Conservation (phyloP, 148 eudicot species). For the Pouteria glomerata region DNA sequence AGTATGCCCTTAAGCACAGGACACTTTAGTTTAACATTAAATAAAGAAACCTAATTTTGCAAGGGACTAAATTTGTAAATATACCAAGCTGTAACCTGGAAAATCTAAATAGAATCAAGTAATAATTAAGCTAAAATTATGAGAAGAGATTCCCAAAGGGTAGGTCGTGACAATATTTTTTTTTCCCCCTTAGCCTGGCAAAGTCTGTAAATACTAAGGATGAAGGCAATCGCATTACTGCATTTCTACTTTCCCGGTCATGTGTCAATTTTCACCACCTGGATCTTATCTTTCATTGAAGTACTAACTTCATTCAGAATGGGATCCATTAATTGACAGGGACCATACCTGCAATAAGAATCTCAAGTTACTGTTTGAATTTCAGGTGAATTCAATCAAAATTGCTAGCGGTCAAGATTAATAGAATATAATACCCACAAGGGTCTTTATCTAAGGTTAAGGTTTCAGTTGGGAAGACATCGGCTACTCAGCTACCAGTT, state of each 20-base stretch:
- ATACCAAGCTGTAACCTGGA: not conserved
- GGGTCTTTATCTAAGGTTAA: not conserved
- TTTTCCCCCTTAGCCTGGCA: constrained; percentile 51
- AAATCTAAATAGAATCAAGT: not conserved
- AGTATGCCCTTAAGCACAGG: too few species aligned
- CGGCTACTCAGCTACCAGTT: too few species aligned
- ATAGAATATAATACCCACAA: not conserved
- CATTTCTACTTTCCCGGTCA: too few species aligned
- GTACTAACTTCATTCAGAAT: constrained; percentile 63
- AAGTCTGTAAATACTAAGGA: constrained; percentile 81
- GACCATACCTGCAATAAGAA: constrained; percentile 77
- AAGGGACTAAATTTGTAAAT: too few species aligned
- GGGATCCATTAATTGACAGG: constrained; percentile 93
- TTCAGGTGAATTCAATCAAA: not conserved
- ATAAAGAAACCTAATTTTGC: too few species aligned
- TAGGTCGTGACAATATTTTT: not conserved
- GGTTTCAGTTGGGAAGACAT: too few species aligned
- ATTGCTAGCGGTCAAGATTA: not conserved
- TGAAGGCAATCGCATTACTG: constrained; percentile 71
- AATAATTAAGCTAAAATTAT: not conserved
- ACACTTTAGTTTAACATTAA: too few species aligned
- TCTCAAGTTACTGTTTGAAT: not conserved
- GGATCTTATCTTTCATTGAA: constrained; percentile 56
- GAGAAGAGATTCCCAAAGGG: not conserved
- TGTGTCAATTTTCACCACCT: constrained; percentile 90